Base-by-base conservation (phyloP, 1,284 basidiomycete species). In the Sporisorium graminicola region DNA sequence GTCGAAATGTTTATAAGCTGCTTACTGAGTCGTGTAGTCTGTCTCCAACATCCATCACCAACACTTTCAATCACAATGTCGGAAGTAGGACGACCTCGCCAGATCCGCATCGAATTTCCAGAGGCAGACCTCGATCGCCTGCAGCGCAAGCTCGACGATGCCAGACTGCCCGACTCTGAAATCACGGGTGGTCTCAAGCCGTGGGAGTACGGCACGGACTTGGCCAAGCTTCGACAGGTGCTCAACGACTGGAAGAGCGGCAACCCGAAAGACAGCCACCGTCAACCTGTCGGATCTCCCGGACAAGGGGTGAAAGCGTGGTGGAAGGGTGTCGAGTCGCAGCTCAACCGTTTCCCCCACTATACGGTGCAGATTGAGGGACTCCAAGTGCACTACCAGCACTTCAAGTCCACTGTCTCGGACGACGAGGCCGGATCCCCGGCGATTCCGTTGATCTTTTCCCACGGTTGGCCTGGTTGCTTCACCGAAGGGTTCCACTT, bases 381-480 rank as follows among this genome's bases (percentile, higher is more conserved):
- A 2, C 46, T 79, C 16, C 35, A 70, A 2, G 53, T 82, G n/a
- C 80, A 82, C 58, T 82, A 73, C 31, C 74, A 78, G 58, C 60
- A 70, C n/a, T 63, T 65, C 51, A 72, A 66, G 24, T 66, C 78
- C 3, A 16, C 64, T 16, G 7, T 58, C 5, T 18, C 76, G 0
- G 65, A 73, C n/a, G 31, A 46, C 0, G 49, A 71, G 29, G 68
- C 68, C 13, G 52, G 27, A 2, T 58, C 33, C 58, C 60, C 73
- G 0, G 77, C 78, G 4, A 79, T 82, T 22, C 80, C 80, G 3
- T 55, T 82, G 44, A 74, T 82, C 66, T 80, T 80, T 46, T 62
- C 59, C 14, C 80, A 82, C 46, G 80, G 80, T 20, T 82, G 78
- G 78, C 80, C 80, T 0, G 80, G 80, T 3, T 75, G 65, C 35